Evolutionary conservation across 768 basidiomycete species (phyloP).

Genomic region (Tephrocybe sp.): DNA sequence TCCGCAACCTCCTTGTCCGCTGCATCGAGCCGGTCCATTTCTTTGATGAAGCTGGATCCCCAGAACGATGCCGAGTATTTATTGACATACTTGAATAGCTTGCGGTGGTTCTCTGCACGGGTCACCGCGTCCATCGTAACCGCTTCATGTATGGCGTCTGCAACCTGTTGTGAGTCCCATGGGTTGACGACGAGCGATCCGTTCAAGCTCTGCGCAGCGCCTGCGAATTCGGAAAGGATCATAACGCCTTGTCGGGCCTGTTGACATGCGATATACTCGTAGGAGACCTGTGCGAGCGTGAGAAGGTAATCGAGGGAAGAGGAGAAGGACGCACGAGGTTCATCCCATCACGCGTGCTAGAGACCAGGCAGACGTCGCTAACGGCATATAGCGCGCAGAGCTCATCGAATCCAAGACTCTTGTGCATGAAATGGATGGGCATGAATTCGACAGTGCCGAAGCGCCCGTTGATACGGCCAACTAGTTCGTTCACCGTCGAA

Average conservation of each 20-base stretch:
- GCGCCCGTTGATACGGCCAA: constrained; percentile 96
- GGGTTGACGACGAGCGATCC: constrained; percentile 98
- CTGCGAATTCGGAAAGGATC: constrained; percentile 98
- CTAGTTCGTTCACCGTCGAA: constrained; percentile 94
- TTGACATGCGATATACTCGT: constrained; percentile 97
- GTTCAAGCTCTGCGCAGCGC: constrained; percentile 93
- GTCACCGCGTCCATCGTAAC: constrained; percentile 82
- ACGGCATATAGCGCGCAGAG: constrained; percentile 97
- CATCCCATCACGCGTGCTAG: constrained; percentile 97
- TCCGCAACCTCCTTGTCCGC: constrained; percentile 35
- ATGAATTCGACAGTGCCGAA: constrained; percentile 99
- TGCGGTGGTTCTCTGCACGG: constrained; percentile 90
- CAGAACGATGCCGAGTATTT: constrained; percentile 93
- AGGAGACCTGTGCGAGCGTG: constrained; percentile 74
- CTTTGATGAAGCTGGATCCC: constrained; percentile 87
- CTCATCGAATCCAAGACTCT: constrained; percentile 89
- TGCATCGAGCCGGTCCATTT: constrained; percentile 65
- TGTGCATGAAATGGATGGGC: constrained; percentile 99
- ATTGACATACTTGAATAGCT: constrained; percentile 95
- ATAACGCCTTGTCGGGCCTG: constrained; percentile 91
- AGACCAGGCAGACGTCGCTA: constrained; percentile 94
- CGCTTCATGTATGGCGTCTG: constrained; percentile 95
- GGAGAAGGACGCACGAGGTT: constrained; percentile 72
- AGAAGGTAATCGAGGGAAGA: constrained; percentile 7
- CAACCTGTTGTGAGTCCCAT: constrained; percentile 98